Percentiles rank a stretch among this genome's conserved stretches.
phyloP scores from a whole-genome alignment of 495 filamentous ascomycete species.

The Talaromyces thailandensis region DNA sequence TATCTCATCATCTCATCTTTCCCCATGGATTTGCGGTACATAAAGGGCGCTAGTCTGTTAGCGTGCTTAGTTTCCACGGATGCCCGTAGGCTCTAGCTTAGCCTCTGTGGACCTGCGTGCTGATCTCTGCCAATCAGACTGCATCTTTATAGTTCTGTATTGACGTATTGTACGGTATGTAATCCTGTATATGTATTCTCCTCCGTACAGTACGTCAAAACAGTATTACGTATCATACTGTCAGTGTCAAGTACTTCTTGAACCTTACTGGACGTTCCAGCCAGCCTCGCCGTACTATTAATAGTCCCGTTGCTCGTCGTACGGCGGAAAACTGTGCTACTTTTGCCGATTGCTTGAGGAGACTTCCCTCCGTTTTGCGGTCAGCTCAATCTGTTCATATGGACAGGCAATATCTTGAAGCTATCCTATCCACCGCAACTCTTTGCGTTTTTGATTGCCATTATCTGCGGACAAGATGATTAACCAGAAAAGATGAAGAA shows the following conservation, averaged over 20 bases:
- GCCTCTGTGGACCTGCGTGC: conserved; percentile 1
- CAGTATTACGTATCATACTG: background rate
- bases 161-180: background rate
- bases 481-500: background rate
- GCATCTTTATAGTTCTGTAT: background rate
- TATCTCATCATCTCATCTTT: background rate
- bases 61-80: background rate
- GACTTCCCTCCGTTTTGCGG: background rate
- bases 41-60: conserved; percentile 3
- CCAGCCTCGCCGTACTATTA: background rate
- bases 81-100: background rate
- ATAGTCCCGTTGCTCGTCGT: background rate
- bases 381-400: background rate
- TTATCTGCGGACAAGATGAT: background rate
- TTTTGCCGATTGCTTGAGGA: background rate
- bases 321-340: background rate
- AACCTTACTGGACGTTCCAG: background rate
- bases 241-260: background rate
- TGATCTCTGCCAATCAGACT: background rate
- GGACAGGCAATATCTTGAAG: background rate
- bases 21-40: conserved; percentile 4
- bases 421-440: no score
- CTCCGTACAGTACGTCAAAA: no score
- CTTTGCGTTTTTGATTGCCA: background rate
- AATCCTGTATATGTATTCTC: background rate